Evolutionary conservation across 495 filamentous ascomycete genomes (phyloP).

Genomic region (Neurospora discreta): DNA sequence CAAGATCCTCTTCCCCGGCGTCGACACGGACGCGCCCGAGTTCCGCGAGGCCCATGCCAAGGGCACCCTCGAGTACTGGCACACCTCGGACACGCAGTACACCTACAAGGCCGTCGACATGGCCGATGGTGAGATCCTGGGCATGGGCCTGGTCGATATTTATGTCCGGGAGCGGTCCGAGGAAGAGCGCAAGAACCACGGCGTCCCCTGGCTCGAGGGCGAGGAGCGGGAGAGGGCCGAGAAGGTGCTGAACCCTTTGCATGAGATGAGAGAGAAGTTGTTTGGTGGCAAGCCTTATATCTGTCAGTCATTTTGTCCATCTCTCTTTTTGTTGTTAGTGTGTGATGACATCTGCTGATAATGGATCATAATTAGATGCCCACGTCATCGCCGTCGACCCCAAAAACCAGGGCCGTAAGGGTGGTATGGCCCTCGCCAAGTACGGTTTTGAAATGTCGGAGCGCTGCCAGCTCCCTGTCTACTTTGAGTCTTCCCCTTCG

Average conservation of each 20-base stretch:
- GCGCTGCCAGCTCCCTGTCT: conserved; percentile 25
- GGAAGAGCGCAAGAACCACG: conserved; percentile 20
- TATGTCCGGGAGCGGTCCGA: conserved; percentile 9
- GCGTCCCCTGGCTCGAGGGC: conserved; percentile 22
- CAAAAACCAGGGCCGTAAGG: conserved; percentile 28
- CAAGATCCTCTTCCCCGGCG: conserved; percentile 21
- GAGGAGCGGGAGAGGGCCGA: conserved; percentile 18
- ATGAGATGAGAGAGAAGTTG: conserved; percentile 17
- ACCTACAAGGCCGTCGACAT: conserved; percentile 27
- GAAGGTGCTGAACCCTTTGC: conserved; percentile 17
- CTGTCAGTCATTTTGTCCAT: conserved; percentile 11
- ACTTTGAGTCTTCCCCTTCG: conserved; percentile 22
- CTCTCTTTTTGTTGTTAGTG: not conserved
- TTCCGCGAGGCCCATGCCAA: conserved; percentile 21
- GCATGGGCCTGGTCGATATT: conserved; percentile 22
- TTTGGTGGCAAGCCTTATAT: conserved; percentile 19
- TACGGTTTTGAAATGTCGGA: conserved; percentile 34
- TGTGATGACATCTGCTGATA: no score
- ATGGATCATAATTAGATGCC: conserved; percentile 7
- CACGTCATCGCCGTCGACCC: conserved; percentile 23
- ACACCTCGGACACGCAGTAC: conserved; percentile 18
- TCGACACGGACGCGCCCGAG: conserved; percentile 9
- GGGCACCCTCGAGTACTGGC: conserved; percentile 23
- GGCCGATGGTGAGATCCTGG: conserved; percentile 21
- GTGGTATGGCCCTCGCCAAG: conserved; percentile 26